phyloP scores from a whole-genome alignment of 2,329 filamentous ascomycete species.

The Pestalotiopsis sp. region DNA sequence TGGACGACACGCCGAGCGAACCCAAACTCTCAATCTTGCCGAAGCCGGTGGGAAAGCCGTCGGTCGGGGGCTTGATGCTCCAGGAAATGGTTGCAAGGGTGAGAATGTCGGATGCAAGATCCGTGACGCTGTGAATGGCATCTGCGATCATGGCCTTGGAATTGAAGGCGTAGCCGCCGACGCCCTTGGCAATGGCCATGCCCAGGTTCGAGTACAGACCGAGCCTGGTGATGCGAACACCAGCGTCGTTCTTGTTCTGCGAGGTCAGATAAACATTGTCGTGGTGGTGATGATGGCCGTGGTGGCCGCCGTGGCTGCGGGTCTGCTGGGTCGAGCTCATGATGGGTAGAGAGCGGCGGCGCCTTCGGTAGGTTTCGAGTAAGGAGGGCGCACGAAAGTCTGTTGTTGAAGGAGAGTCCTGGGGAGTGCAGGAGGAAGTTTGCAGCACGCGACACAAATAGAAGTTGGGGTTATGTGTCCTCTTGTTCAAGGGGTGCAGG shows the following conservation, averaged over 20 bases:
- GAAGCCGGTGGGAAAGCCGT: conserved; percentile 85
- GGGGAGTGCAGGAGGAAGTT: conserved; percentile 15
- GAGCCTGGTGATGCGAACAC: conserved; percentile 89
- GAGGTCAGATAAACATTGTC: conserved; percentile 83
- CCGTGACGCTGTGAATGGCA: conserved; percentile 92
- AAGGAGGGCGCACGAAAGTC: conserved; percentile 5
- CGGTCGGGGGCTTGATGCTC: conserved; percentile 82
- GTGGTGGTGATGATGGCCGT: conserved; percentile 76
- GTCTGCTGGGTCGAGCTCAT: conserved; percentile 42
- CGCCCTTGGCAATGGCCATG: conserved; percentile 92
- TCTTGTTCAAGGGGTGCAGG: conserved; percentile 9
- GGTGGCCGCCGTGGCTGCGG: conserved; percentile 52
- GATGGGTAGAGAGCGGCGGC: conserved; percentile 22
- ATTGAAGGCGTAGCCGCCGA: conserved; percentile 92
- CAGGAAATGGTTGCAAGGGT: conserved; percentile 93
- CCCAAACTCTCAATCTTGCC: conserved; percentile 98
- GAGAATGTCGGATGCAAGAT: conserved; percentile 91
- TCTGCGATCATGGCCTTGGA: conserved; percentile 92
- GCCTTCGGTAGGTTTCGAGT: conserved; percentile 14
- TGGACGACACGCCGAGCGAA: conserved; percentile 86
- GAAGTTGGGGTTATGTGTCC: conserved; percentile 14
- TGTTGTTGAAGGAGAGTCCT: conserved; percentile 8
- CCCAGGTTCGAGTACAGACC: conserved; percentile 85
- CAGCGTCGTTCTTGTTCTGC: conserved; percentile 84
- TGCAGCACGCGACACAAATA: conserved; percentile 12